Evolutionary conservation across 2,329 filamentous ascomycete species (phyloP), one percentile per base, ranked within the genome.

Genomic region (Fusarium proliferatum): DNA sequence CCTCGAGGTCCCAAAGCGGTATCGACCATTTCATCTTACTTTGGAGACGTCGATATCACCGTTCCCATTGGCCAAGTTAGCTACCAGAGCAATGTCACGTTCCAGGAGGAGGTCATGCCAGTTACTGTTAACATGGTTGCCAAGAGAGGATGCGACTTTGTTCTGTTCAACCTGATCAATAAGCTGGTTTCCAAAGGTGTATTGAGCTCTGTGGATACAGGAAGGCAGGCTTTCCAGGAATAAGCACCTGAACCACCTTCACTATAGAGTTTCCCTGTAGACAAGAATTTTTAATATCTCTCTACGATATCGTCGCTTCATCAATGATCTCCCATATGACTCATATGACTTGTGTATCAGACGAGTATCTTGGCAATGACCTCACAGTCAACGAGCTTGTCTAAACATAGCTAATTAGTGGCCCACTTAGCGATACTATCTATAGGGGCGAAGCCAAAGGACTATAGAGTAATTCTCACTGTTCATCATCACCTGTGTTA

Each of bases 171-270:
- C 0, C 19, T 53, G 6, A 28, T 53, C 5, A 53, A 39, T 5
- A 39, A 39, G 13, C 15, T 53, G 7, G 51, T 39, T 7, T 26
- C 34, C 2, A 13, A 41, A 12, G 51, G 51, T 2, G 13, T 41
- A 1, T 39, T 53, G 15, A 17, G 19, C 12, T 39, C 34, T 3
- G 51, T 53, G 0, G 4, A 17, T 9, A 28, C 34, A 3, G 51
- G 34, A 10, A 53, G 39, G 10, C 23, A 53, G 23, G 5, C 34
- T 9, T 53, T 53, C 13, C 9, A 26, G 6, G 30, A 21, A 21
- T 30, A 4, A 21, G 11, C 6, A 19, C 15, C 6, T 21, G 0
- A 21, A 19, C 26, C 12, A 15, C 12, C 0, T 9, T 9, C 9
- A 15, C 8, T 7, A 15, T 28, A 21, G 45, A 45, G 23, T 28